Evolutionary conservation across 495 filamentous ascomycete genomes (phyloP).

Genomic region (Penicillium tannophilum): DNA sequence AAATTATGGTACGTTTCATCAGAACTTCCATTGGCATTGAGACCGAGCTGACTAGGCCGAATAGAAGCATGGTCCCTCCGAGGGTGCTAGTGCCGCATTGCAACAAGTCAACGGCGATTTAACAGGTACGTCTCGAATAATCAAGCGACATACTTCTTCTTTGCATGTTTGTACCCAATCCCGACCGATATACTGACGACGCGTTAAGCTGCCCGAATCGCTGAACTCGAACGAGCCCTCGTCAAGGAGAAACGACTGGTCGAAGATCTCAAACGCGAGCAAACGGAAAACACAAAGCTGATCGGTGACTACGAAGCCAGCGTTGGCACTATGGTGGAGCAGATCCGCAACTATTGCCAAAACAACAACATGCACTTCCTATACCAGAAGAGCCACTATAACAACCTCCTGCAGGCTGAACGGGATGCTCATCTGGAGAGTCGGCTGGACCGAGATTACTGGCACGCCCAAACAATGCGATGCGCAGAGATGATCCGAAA

Average conservation of each 20-base stretch:
- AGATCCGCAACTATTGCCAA: constrained; percentile 63
- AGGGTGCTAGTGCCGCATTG: constrained; percentile 44
- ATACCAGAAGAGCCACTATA: constrained; percentile 61
- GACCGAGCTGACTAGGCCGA: constrained; percentile 18
- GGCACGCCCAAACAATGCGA: constrained; percentile 60
- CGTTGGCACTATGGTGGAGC: constrained; percentile 59
- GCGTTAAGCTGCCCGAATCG: constrained; percentile 46
- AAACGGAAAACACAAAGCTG: constrained; percentile 54
- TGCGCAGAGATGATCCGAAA: constrained; percentile 56
- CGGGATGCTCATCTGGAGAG: constrained; percentile 58
- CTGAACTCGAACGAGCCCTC: constrained; percentile 55
- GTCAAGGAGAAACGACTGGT: constrained; percentile 50
- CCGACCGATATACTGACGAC: background rate
- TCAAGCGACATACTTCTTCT: background rate
- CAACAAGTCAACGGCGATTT: constrained; percentile 55
- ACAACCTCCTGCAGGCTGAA: constrained; percentile 58
- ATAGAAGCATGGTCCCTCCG: constrained; percentile 47
- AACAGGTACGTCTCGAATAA: constrained; percentile 31
- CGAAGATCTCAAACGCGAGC: constrained; percentile 50
- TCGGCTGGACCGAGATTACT: constrained; percentile 64
- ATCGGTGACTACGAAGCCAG: constrained; percentile 59
- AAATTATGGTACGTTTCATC: constrained; percentile 53
- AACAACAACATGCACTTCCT: constrained; percentile 61
- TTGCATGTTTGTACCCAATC: background rate
- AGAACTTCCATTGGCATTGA: background rate